These are phyloP conservation scores for Smittium mucronatum DNA, from an alignment of 371 early-diverging fungal species.

Conservation along the genomic window DNA sequence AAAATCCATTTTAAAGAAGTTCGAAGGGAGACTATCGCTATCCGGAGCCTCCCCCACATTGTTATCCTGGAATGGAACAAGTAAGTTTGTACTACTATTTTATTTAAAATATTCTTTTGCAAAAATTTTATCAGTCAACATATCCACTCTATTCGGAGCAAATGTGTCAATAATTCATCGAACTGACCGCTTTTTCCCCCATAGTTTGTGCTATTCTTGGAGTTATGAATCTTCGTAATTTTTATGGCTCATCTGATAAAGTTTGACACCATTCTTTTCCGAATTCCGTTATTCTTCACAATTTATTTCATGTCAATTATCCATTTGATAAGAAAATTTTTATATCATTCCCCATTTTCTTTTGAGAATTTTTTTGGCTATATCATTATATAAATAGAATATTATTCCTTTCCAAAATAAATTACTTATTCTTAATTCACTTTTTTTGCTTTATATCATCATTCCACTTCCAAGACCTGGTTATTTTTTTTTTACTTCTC, in stretches of 20 bases:
- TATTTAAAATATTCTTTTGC: slow-evolving; percentile 2
- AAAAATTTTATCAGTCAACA: neutral
- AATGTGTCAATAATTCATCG: too few species aligned
- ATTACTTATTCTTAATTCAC: too few species aligned
- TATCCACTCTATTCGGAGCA: too few species aligned
- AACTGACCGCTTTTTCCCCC: too few species aligned
- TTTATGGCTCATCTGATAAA: neutral
- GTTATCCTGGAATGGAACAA: slow-evolving; percentile 4
- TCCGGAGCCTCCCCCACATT: neutral
- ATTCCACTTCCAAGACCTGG: neutral
- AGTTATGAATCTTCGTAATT: neutral
- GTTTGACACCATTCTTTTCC: neutral
- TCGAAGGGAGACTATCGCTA: slow-evolving; percentile 3
- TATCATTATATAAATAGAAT: too few species aligned
- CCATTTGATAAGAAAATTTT: too few species aligned
- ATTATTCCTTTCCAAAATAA: too few species aligned
- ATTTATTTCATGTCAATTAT: neutral
- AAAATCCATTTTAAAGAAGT: neutral
- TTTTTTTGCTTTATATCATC: neutral
- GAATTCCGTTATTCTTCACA: neutral
- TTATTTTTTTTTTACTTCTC: neutral
- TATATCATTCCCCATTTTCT: too few species aligned
- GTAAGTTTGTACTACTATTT: slow-evolving; percentile 4
- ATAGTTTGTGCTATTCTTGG: neutral
- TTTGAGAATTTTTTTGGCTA: too few species aligned